Base-by-base conservation (phyloP, 1,284 basidiomycete species). In the Puccinia hordei region DNA sequence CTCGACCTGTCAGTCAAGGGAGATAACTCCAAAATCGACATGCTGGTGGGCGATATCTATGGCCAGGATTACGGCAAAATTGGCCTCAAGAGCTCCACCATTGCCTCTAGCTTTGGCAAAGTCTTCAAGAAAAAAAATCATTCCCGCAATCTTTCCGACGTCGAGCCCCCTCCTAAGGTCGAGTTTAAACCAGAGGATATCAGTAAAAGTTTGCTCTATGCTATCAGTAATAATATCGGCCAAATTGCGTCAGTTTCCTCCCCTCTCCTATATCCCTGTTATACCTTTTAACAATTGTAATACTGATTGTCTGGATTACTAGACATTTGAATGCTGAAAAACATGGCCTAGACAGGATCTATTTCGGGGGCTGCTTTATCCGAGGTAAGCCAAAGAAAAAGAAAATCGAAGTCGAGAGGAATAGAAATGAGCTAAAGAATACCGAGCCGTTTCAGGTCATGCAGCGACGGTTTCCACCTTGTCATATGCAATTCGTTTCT, bases 281-380 rank as follows among this genome's bases (percentile, higher is more conserved):
- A 57, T 72, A 30, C 53, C 68, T 59, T 27, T 38, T 41, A 33
- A 19, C 27, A 63, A 1, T 1, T 38, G 35, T 8, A 30, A 24
- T n/a, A 6, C 24, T 15, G 19, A 24, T 19, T 4, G 8, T 17
- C 51, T 38, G 8, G 19, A 46, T 46, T 17, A 24, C 27, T 38
- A 96, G 94, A 81, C 98, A 96, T 87, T 98, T 99, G 96, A 99
- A 99, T 85, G 97, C 97, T 69, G 97, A 99, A 86, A 98, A 99
- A 88, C 98, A 98, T 86, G 92, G 94, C 82, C 87, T 99, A 81
- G 94, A 98, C 84, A 90, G 93, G 84, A 98, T 99, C 83, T 99
- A 98, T 88, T 99, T 99, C 88, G 95, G 96, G 19, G 97, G 97
- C 2, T 98, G 93, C 87, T 99, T 99, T 87, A 99, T 99, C 86